Base-by-base conservation (phyloP, 2,329 filamentous ascomycete genomes). In the Atkinsonella hypoxylon region DNA sequence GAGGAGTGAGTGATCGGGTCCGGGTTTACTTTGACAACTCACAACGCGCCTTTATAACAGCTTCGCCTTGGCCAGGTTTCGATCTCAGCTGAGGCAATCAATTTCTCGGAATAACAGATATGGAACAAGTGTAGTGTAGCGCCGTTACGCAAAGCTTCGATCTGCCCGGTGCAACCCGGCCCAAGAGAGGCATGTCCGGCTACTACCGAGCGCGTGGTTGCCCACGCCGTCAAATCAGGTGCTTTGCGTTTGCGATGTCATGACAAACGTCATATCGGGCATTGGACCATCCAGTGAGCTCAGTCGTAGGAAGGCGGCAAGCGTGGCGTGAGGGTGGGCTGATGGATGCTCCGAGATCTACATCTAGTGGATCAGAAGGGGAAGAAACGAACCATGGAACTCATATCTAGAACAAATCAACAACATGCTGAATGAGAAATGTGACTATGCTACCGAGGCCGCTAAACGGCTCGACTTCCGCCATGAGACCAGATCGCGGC, bases 231-330 rank as follows among this genome's bases (percentile, higher is more conserved):
- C 43, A 45, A 51, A 47, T 51, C 49, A 45, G 15, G n/a, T 18
- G 45, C 13, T 38, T 12, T 18, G 39, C 11, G 22, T 47, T 40
- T 32, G 22, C 5, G n/a, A 22, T 10, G 61, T 60, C 55, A 59
- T 63, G 59, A 63, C 61, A 63, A 63, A 63, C 61, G 55, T 53
- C 54, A 47, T 53, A n/a, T 54, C 48, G 41, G 54, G 62, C 59
- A 61, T 63, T 63, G 59, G 61, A 58, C 51, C 2, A 55, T 18
- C 8, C 49, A 45, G 8, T 15, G 39, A n/a, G n/a, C n/a, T n/a
- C n/a, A n/a, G n/a, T n/a, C n/a, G n/a, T n/a, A n/a, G n/a, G n/a
- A n/a, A n/a, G n/a, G n/a, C n/a, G n/a, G 45, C 42, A 53, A 13
- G 38, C 15, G 38, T 47, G 43, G 44, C 38, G 38, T 46, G 26